Conservation (phyloP, 371 early-diverging fungal genomes). For the Rhizopus arrhizus region DNA sequence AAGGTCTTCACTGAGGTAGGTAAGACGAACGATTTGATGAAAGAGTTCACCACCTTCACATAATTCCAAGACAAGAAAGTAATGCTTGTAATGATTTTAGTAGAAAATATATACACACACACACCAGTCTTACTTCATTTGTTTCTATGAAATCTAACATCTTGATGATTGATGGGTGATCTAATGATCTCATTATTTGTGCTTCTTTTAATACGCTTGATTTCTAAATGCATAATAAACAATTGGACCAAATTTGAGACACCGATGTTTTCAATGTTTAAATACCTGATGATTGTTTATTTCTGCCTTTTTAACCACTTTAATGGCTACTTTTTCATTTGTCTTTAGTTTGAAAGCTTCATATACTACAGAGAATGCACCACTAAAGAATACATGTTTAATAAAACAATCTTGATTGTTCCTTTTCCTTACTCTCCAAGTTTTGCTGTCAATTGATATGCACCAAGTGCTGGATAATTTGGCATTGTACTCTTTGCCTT, state of each 20-base stretch:
- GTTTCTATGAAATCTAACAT: conserved; percentile 71
- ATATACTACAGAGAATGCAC: conserved; percentile 86
- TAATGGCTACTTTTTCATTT: conserved; percentile 78
- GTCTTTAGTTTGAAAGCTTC: conserved; percentile 61
- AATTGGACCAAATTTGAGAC: not conserved
- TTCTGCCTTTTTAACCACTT: conserved; percentile 72
- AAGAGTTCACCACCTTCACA: conserved; percentile 71
- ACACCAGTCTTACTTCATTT: conserved; percentile 49
- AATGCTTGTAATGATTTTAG: conserved; percentile 19
- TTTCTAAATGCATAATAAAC: conserved; percentile 48
- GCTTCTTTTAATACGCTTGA: conserved; percentile 86
- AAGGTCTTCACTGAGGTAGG: conserved; percentile 64
- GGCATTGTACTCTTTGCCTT: conserved; percentile 43
- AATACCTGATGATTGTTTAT: conserved; percentile 60
- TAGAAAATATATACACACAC: not conserved
- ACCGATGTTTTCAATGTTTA: conserved; percentile 21
- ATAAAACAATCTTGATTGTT: not conserved
- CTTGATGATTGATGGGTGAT: conserved; percentile 79
- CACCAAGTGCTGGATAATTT: conserved; percentile 56
- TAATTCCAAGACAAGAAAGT: conserved; percentile 32
- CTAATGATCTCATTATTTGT: conserved; percentile 78
- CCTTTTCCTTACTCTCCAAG: conserved; percentile 66
- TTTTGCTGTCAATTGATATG: conserved; percentile 56
- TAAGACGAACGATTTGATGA: conserved; percentile 61
- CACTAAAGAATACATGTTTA: conserved; percentile 48